Evolutionary conservation across 2,329 filamentous ascomycete genomes (phyloP), one percentile per base, ranked within the genome.

Genomic region (Chaetomium globosum): DNA sequence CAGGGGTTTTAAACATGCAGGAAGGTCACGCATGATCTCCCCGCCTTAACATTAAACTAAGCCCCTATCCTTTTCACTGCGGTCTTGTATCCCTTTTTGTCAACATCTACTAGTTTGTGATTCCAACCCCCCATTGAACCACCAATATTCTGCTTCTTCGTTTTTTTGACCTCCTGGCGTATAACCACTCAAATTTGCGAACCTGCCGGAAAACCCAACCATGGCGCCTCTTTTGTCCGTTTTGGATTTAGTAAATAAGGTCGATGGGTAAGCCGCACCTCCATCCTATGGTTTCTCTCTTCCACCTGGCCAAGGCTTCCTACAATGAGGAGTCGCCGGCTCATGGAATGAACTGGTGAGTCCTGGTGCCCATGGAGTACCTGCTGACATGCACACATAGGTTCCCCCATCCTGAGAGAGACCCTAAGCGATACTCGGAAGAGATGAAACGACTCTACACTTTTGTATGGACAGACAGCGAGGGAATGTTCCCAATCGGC

Each of bases 391-490:
- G 1, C 28, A 53, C 46, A 59, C 72, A 26, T 26, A 94, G 91
- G 73, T 96, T 96, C 73, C 93, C 93, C 1, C 92, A 96, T 77
- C 82, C 84, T 63, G 82, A 89, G 63, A 82, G 81, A 62, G 80
- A 88, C 69, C 83, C 85, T 10, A 75, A 83, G 65, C 79, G 80
- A 59, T 87, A 89, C 53, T 76, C 80, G 52, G 78, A 85, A 67
- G 77, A 86, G 65, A 84, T 87, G 72, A 82, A 80, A 3, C 23
- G 53, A 30, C 83, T 96, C 68, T 91, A 88, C 74, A 87, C 91
- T 19, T 79, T 89, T 13, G 78, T 87, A 10, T 88, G 85, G 80
- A 79, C 86, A 66, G 84, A 89, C 65, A 82, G 82, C 16, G 78
- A 89, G 7, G 90, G 89, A 21, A 84, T 82, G 0, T 84, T 84